Evolutionary conservation across 345 rosid genomes (phyloP), one percentile per base, ranked within the genome.

Genomic region (Rubroshorea leprosula): DNA sequence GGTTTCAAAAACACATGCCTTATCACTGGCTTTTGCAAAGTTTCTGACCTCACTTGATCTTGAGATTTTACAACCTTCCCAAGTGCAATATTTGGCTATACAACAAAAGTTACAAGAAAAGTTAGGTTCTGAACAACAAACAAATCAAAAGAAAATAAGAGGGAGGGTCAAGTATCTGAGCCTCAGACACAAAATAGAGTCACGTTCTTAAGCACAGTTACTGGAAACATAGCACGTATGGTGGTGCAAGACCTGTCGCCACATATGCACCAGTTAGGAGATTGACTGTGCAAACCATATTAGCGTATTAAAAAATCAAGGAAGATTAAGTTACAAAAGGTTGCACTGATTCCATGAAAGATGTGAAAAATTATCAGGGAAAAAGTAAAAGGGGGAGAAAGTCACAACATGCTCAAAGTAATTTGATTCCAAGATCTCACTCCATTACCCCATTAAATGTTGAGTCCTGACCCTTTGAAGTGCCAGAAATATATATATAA

Each of bases 241-340:
- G 82, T 73, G 83, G 82, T 70, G 84, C 81, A 69, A 72, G 71
- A 74, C 86, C 95, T 81, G 90, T 76, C 82, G 83, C 80, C 86
- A 76, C 78, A 79, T 70, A 74, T 76, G 80, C 85, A 77, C 70
- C 74, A 62, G 85, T 85, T 72, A 76, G 81, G 75, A 66, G 50
- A 58, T 46, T 22, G 45, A 26, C 46, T 53, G 56, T 50, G 63
- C 10, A 68, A 63, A 54, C 41, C 12, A 50, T 66, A 61, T 31
- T 52, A 62, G 68, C 54, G 51, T 14, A 12, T 62, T 39, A 44
- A 54, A 64, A 25, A 19, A 12, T 69, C n/a, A 44, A 27, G 41
- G 65, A 23, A 51, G 23, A 58, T 17, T 54, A 44, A 35, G 58
- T 54, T 23, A 31, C 43, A 26, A 54, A 67, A 21, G 53, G 25